These are phyloP conservation scores for Yamadazyma sp. DNA, from an alignment of 805 yeast genomes.

Conservation along the genomic window DNA sequence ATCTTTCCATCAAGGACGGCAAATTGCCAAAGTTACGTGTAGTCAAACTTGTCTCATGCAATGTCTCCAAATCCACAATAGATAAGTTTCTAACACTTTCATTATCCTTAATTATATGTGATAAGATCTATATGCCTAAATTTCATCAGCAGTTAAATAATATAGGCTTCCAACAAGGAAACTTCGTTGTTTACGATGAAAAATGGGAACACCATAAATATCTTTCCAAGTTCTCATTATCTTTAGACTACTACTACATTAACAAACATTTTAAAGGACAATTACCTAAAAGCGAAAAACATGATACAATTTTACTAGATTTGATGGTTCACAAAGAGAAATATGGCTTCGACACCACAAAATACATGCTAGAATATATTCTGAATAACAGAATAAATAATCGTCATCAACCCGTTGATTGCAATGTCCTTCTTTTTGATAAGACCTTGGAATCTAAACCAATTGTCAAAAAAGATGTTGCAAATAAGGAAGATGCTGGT, in stretches of 20 bases:
- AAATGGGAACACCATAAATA: constrained; percentile 9
- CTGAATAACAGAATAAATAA: constrained; percentile 7
- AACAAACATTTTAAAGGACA: constrained; percentile 12
- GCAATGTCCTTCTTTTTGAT: constrained; percentile 9
- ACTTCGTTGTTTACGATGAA: constrained; percentile 19
- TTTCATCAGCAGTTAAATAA: constrained; percentile 1
- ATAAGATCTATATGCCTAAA: constrained; percentile 4
- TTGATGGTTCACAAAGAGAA: constrained; percentile 15
- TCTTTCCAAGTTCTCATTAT: constrained; percentile 22
- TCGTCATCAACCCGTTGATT: constrained; percentile 4
- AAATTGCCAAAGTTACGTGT: constrained; percentile 19
- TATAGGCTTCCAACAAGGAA: constrained; percentile 1
- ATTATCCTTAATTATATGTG: constrained; percentile 14
- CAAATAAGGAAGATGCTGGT: not conserved
- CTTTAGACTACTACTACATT: constrained; percentile 20
- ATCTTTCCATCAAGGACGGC: constrained; percentile 14
- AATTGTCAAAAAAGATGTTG: not conserved
- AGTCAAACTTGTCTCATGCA: constrained; percentile 23
- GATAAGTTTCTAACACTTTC: constrained; percentile 8
- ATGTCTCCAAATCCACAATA: constrained; percentile 13
- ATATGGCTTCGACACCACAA: constrained; percentile 2
- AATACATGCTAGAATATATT: constrained; percentile 6
- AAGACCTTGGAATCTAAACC: constrained; percentile 4
- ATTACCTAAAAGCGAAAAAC: not conserved
- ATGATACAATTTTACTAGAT: constrained; percentile 11